Conservation (phyloP, 2,329 filamentous ascomycete species). For the Monilinia laxa region DNA sequence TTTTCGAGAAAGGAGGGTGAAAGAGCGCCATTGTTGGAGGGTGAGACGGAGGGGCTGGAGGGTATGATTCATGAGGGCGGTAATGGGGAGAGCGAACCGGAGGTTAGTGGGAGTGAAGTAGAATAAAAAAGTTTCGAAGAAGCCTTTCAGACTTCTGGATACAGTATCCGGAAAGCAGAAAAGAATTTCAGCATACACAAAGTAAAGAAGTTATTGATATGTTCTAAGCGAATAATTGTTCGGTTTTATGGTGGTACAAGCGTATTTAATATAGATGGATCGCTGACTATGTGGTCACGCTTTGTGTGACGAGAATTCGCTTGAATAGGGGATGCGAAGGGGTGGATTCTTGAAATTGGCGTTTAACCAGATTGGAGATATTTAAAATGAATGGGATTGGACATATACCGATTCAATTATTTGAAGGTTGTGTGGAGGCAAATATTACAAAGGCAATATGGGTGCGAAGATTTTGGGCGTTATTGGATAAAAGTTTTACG, state of each 20-base stretch:
- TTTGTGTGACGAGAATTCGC: slow-evolving; percentile 2
- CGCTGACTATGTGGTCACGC: no score
- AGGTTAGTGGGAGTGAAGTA: slow-evolving; percentile 33
- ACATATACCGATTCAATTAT: no score
- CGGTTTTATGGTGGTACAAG: neutral
- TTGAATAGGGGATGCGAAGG: neutral
- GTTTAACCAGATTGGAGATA: no score
- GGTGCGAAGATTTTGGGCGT: no score
- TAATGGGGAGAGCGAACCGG: slow-evolving; percentile 40
- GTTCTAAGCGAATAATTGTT: neutral
- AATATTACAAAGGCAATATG: no score
- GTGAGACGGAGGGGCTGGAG: slow-evolving; percentile 50
- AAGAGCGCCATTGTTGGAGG: slow-evolving; percentile 50
- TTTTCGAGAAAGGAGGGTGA: slow-evolving; percentile 48
- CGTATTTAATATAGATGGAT: neutral
- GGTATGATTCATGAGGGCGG: slow-evolving; percentile 50
- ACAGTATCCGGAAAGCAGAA: neutral
- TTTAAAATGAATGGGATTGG: no score
- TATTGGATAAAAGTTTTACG: no score
- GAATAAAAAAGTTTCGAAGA: neutral
- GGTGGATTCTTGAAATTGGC: no score
- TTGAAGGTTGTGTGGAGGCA: no score
- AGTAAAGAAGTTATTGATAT: neutral
- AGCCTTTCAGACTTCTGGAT: neutral
- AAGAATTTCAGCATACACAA: neutral